These are phyloP conservation scores for Ceratocystis alfenasii DNA, from an alignment of 2,329 filamentous ascomycete genomes.

Conservation along the genomic window DNA sequence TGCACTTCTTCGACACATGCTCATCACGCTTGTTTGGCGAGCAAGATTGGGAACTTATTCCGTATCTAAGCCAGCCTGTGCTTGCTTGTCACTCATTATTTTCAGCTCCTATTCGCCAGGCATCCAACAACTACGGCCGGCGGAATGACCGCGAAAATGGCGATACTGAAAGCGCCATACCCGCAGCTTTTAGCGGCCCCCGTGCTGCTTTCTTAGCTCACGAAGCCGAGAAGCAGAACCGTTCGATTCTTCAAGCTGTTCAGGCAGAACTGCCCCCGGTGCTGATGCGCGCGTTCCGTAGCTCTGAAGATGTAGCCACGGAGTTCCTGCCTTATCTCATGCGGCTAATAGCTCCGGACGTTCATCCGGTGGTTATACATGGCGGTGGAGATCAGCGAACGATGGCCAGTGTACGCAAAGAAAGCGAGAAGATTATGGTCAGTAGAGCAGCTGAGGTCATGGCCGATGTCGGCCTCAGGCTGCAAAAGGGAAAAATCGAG, in stretches of 20 bases:
- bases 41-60: conserved; percentile 84
- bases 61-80: conserved; percentile 76
- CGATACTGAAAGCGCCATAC: conserved; percentile 39
- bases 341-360: conserved; percentile 72
- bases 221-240: conserved; percentile 70
- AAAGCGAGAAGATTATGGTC: conserved; percentile 71
- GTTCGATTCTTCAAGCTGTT: conserved; percentile 58
- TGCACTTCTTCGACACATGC: conserved; percentile 80
- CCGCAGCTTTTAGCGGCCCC: conserved; percentile 67
- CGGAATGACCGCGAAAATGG: conserved; percentile 31
- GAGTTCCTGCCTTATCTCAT: conserved; percentile 79
- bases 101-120: conserved; percentile 52
- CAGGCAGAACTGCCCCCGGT: conserved; percentile 60
- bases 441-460: conserved; percentile 68
- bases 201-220: conserved; percentile 69
- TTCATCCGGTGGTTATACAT: conserved; percentile 74
- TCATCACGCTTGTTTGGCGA: conserved; percentile 66
- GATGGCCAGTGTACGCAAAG: conserved; percentile 76
- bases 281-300: conserved; percentile 66
- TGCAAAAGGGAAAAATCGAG: conserved; percentile 73
- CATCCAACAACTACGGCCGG: conserved; percentile 34
- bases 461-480: conserved; percentile 65
- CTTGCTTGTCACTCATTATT: conserved; percentile 89
- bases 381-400: conserved; percentile 52
- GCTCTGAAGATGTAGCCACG: conserved; percentile 60